A percentile compares a stretch with the other conserved stretches of the same genome.
Conservation (phyloP, 495 filamentous ascomycete genomes). For the Daldinia caldariorum region DNA sequence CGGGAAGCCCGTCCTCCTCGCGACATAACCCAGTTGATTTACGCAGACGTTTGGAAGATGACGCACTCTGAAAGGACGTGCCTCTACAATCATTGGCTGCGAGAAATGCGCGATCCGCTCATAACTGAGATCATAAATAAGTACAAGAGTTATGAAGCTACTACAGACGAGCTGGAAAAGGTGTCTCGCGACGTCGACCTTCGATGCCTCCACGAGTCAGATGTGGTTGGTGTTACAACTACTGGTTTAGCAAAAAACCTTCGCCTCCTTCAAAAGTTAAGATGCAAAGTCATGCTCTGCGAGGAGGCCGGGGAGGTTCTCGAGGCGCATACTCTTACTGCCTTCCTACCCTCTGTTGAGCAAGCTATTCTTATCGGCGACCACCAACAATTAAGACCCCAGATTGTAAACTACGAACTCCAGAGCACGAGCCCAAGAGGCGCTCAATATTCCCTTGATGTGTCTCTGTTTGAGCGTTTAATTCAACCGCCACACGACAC, state of each 20-base stretch:
- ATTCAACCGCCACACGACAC: slow-evolving; percentile 55
- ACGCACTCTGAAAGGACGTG: slow-evolving; percentile 44
- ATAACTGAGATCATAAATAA: slow-evolving; percentile 48
- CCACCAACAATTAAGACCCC: slow-evolving; percentile 76
- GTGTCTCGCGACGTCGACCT: slow-evolving; percentile 61
- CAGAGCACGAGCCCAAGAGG: slow-evolving; percentile 66
- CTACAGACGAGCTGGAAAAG: slow-evolving; percentile 50
- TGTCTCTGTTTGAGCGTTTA: slow-evolving; percentile 75
- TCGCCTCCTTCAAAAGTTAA: slow-evolving; percentile 66
- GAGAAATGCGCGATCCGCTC: slow-evolving; percentile 51
- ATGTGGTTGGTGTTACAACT: slow-evolving; percentile 82
- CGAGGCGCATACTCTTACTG: slow-evolving; percentile 74
- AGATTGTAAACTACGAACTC: slow-evolving; percentile 72
- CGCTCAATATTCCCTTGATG: slow-evolving; percentile 67
- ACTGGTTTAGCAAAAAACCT: slow-evolving; percentile 75
- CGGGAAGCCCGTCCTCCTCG: slow-evolving; percentile 9
- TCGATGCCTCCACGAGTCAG: slow-evolving; percentile 60
- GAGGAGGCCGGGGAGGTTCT: slow-evolving; percentile 85
- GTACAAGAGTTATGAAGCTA: slow-evolving; percentile 46
- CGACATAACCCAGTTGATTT: slow-evolving; percentile 10
- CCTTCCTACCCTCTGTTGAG: slow-evolving; percentile 74
- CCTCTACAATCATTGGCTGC: slow-evolving; percentile 59
- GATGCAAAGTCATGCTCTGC: slow-evolving; percentile 74
- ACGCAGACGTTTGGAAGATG: slow-evolving; percentile 43
- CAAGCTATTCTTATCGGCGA: slow-evolving; percentile 83